Conservation (phyloP, 1,139 yeast genomes). For the Torulaspora pretoriensis region DNA sequence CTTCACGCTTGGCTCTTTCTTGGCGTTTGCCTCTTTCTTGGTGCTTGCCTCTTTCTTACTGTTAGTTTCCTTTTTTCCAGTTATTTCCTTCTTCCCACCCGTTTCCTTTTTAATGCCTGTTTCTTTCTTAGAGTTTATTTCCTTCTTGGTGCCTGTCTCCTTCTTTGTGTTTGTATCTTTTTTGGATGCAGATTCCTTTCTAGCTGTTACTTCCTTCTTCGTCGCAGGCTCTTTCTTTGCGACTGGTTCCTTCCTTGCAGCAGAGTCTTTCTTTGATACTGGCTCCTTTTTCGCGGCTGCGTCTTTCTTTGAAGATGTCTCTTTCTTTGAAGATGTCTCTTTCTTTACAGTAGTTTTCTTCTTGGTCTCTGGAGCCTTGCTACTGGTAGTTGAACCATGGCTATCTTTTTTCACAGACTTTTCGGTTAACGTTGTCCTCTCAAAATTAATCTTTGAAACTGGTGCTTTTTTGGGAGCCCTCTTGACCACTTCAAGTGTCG, state of each 20-base stretch:
- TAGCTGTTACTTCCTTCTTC: slow-evolving; percentile 17
- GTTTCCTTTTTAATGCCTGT: slow-evolving; percentile 10
- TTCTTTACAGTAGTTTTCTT: slow-evolving; percentile 1
- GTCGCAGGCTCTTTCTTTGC: slow-evolving; percentile 25
- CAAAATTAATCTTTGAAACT: not conserved
- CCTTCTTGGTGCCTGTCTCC: not conserved
- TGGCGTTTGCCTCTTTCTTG: slow-evolving; percentile 15
- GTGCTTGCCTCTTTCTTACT: slow-evolving; percentile 6
- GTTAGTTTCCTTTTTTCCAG: slow-evolving; percentile 16
- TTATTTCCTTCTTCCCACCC: slow-evolving; percentile 10
- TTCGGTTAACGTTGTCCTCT: not conserved
- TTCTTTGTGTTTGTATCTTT: not conserved
- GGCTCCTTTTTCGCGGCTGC: slow-evolving; percentile 16
- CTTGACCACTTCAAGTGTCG: not conserved
- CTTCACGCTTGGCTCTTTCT: slow-evolving; percentile 28
- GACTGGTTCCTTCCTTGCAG: slow-evolving; percentile 12
- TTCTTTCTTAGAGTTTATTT: not conserved
- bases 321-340: not conserved
- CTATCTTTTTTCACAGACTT: not conserved
- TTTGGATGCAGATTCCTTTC: not conserved
- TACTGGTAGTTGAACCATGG: not conserved
- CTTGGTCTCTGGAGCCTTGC: not conserved
- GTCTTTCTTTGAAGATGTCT: slow-evolving; percentile 1
- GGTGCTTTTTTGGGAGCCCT: not conserved
- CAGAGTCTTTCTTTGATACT: slow-evolving; percentile 6